Conservation (phyloP, 805 yeast genomes). For the Jamesozyma piceae region DNA sequence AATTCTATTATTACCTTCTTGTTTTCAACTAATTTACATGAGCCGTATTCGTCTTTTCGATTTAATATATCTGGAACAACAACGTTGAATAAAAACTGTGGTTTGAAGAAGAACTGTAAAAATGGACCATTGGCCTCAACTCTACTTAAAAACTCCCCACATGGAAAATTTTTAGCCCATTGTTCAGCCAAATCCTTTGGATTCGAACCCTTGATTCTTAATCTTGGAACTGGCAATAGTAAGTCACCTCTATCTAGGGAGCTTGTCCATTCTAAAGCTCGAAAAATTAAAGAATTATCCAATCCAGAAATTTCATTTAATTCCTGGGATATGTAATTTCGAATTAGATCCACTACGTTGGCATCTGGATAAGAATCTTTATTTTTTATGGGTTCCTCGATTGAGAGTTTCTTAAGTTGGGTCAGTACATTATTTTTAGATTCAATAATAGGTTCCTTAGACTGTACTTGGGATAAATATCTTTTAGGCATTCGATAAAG, state of each 20-base stretch:
- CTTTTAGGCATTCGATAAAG: neutral
- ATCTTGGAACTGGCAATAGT: conserved; percentile 83
- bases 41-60: conserved; percentile 55
- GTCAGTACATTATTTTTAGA: neutral
- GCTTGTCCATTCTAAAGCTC: conserved; percentile 80
- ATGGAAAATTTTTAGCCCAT: conserved; percentile 70
- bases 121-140: conserved; percentile 84
- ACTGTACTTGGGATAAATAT: neutral
- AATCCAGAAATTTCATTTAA: conserved; percentile 66
- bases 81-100: conserved; percentile 52
- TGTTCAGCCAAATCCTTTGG: conserved; percentile 64
- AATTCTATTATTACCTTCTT: conserved; percentile 76
- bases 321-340: conserved; percentile 81
- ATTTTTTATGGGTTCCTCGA: neutral
- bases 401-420: neutral
- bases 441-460: neutral
- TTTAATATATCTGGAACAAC: conserved; percentile 62
- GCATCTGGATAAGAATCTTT: conserved; percentile 35
- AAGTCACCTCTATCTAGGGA: conserved; percentile 87
- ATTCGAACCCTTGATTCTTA: conserved; percentile 72
- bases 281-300: conserved; percentile 56
- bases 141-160: conserved; percentile 53
- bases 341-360: conserved; percentile 79
- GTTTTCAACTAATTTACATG: conserved; percentile 60
- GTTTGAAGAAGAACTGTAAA: conserved; percentile 75